Base-by-base conservation (phyloP, 139 green algal genomes). In the Desmodesmus armatus region DNA sequence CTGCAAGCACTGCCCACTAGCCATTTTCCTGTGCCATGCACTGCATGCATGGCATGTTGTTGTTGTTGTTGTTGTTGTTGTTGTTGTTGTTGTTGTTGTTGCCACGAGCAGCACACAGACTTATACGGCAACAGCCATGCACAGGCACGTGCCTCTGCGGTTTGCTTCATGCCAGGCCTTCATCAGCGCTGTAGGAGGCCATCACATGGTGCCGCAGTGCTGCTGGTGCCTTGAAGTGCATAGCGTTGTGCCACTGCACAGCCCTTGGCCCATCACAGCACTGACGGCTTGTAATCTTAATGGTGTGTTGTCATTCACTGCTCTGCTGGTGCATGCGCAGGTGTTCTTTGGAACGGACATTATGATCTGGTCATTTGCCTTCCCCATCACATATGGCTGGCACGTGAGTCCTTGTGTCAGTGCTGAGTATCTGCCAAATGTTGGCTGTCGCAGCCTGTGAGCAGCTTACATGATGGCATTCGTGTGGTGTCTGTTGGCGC, bases 341-440 rank as follows among this genome's bases (percentile, higher is more conserved):
- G 92, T 92, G 40, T 98, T 98, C 89, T 82, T 83, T 31, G 96
- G 95, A 39, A 87, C 96, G 41, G 91, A 91, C 2, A 92, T 78
- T 6, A 55, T 99, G 27, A 84, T 97, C 3, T 99, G 96, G 96
- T 96, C 92, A 25, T 92, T 96, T 21, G 91, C 91, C 13, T 73
- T 99, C 41, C 91, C 96, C 15, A 86, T 89, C 0, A 88, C 93
- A 5, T 97, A 89, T 88, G 96, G 98, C 25, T 69, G 60, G 60
- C 60, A 69, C 25, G 60, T 69, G 21, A 69, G n/a, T n/a, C n/a
- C n/a, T n/a, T n/a, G n/a, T n/a, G n/a, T n/a, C n/a, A n/a, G n/a
- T n/a, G n/a, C n/a, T n/a, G n/a, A n/a, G n/a, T n/a, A n/a, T n/a
- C n/a, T n/a, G n/a, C n/a, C n/a, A n/a, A n/a, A n/a, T n/a, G n/a